Conservation (phyloP, 208 protist species). For the Herpetomonas tarakana region DNA sequence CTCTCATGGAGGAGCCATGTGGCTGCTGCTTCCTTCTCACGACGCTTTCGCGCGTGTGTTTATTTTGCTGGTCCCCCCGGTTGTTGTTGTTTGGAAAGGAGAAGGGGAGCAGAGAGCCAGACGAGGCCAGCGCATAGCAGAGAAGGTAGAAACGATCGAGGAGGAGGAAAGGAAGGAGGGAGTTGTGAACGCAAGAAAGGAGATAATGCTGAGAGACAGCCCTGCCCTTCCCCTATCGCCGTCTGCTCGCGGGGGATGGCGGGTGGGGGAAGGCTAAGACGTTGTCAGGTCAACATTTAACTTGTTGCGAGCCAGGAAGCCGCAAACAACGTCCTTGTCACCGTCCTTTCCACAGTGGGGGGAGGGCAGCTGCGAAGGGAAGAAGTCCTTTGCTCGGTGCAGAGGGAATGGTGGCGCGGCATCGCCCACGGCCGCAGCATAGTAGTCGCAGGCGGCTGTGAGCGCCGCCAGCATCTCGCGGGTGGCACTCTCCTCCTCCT, state of each 20-base stretch:
- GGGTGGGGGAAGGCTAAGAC: background rate
- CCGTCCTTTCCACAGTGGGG: background rate
- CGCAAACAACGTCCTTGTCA: background rate
- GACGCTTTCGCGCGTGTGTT: no score
- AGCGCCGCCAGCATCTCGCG: constrained; percentile 19
- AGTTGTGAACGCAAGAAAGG: no score
- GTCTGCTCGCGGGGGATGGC: background rate
- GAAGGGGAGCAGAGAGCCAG: no score
- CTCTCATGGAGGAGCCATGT: no score
- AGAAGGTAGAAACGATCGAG: no score
- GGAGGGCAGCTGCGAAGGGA: background rate
- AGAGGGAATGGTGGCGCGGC: constrained; percentile 15
- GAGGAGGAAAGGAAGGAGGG: no score
- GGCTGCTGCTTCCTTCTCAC: no score
- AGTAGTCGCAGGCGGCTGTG: constrained; percentile 17
- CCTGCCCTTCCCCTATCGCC: no score
- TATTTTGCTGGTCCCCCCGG: no score
- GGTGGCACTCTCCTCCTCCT: background rate
- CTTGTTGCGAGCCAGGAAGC: background rate
- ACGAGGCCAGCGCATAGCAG: no score
- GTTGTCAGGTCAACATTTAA: background rate
- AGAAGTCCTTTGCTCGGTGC: constrained; percentile 22
- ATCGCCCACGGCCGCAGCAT: constrained; percentile 1
- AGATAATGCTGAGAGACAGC: no score
- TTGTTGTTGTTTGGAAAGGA: no score